phyloP scores from a whole-genome alignment of 2,329 filamentous ascomycete species.

The Colletotrichum magnum region DNA sequence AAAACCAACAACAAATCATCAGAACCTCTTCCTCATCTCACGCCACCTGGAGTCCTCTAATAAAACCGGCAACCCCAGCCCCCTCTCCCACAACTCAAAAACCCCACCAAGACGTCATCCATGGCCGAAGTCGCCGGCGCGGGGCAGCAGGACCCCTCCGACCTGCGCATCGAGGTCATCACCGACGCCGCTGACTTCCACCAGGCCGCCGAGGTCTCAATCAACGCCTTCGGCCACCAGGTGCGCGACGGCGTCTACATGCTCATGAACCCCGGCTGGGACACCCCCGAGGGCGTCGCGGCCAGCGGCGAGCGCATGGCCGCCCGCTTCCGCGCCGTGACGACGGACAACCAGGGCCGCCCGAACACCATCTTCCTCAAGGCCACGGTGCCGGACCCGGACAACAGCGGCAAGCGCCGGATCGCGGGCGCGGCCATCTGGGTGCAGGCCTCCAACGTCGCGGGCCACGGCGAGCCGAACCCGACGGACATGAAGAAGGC shows the following conservation, averaged over 20 bases:
- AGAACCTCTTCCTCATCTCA: too few relatives aligned
- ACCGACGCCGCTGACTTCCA: slow-evolving; percentile 47
- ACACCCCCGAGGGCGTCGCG: slow-evolving; percentile 60
- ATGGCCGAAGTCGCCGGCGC: slow-evolving; percentile 18
- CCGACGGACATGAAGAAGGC: slow-evolving; percentile 49
- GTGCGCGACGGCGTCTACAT: slow-evolving; percentile 65
- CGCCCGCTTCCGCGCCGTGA: slow-evolving; percentile 57
- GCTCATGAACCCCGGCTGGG: slow-evolving; percentile 68
- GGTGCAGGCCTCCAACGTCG: slow-evolving; percentile 64
- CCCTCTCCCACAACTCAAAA: background rate
- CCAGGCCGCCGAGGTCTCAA: slow-evolving; percentile 44
- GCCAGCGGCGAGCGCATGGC: slow-evolving; percentile 54
- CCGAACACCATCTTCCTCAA: slow-evolving; percentile 68
- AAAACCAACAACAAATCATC: too few relatives aligned
- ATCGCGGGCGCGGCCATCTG: slow-evolving; percentile 70
- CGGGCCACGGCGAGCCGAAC: slow-evolving; percentile 61
- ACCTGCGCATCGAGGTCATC: slow-evolving; percentile 47
- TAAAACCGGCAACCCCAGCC: background rate
- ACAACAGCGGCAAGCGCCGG: slow-evolving; percentile 41
- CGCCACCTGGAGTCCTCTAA: too few relatives aligned
- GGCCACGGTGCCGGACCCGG: slow-evolving; percentile 59
- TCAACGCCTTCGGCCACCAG: slow-evolving; percentile 64
- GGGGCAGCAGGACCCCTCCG: slow-evolving; percentile 20
- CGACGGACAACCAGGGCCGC: slow-evolving; percentile 58
- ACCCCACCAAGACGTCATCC: slow-evolving; percentile 6